Evolutionary conservation across 2,329 filamentous ascomycete species (phyloP), one percentile per base, ranked within the genome.

Genomic region (Apiospora hydei): DNA sequence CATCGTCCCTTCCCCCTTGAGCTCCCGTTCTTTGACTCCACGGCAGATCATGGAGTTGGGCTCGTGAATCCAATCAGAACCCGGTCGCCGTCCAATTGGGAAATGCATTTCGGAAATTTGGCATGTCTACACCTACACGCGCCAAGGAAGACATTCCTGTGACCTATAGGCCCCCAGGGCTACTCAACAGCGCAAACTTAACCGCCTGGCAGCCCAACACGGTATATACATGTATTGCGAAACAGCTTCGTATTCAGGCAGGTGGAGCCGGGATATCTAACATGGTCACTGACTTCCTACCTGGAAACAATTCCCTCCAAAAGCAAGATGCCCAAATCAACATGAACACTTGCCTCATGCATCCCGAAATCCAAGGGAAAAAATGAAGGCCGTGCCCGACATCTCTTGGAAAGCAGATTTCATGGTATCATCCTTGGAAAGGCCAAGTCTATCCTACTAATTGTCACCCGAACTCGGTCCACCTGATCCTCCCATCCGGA

Each of bases 31-130:
- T 61, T 38, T 8, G 16, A 61, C 53, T 61, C 53, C 53, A 61
- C 53, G 53, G 53, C 53, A 61, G 53, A 61, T 61, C 53, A 21
- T 34, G 57, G 13, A 64, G 34, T n/a, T 64, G 30, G 57, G 57
- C 14, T 64, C 34, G 34, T 41, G 34, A 64, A 14, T 64, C 57
- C 57, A 64, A 64, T 64, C 57, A 64, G 57, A 64, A 41, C 57
- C 57, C 34, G 21, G 57, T 41, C 57, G 41, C 34, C 57, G 34
- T 64, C 57, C 57, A 64, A 64, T 64, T 10, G 57, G 57, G 34
- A 64, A 41, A n/a, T 64, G 18, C 18, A 64, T n/a, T 38, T 21
- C 21, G 13, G 30, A 13, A 34, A 21, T 8, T 14, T 24, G 7
- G 30, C 53, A 64, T 64, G 53, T 4, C 49, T 30, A 53, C 14